A percentile compares a stretch with the other conserved stretches of the same genome.
These are phyloP conservation scores for Cucumis variabilis DNA, from an alignment of 331 rosid genomes.

Conservation along the genomic window DNA sequence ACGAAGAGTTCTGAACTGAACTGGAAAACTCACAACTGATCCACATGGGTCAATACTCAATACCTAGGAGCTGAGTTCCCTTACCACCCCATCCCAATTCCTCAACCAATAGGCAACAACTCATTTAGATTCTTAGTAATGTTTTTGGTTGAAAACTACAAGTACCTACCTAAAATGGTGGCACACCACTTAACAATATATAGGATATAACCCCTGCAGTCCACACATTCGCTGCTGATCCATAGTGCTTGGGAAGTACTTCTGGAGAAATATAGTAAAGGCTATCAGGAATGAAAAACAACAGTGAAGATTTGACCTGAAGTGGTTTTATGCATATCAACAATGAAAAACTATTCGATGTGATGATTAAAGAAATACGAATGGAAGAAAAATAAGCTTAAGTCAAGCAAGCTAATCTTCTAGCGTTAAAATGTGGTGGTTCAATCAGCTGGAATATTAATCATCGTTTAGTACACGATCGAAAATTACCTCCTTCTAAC, in stretches of 20 bases:
- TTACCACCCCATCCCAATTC: conserved; percentile 11
- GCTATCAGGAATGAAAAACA: conserved; percentile 98
- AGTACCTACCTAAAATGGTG: conserved; percentile 99
- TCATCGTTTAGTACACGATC: conserved; percentile 6
- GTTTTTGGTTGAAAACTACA: conserved; percentile 20
- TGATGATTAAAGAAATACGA: background rate
- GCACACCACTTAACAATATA: conserved; percentile 96
- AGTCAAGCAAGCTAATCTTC: background rate
- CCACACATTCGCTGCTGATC: conserved; percentile 98
- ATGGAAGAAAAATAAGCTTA: background rate
- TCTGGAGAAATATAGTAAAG: conserved; percentile 99
- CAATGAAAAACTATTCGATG: background rate
- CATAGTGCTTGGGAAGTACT: conserved; percentile 98
- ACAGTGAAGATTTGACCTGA: conserved; percentile 97
- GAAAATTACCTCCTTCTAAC: background rate
- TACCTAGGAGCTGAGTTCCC: background rate
- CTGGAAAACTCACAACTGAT: too few relatives aligned
- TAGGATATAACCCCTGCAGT: conserved; percentile 98
- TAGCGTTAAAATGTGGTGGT: background rate
- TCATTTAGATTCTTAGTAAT: background rate
- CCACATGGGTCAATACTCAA: too few relatives aligned
- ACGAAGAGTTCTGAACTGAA: too few relatives aligned
- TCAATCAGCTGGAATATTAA: conserved; percentile 15
- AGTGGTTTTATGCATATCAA: background rate
- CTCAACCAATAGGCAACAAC: conserved; percentile 11